These are phyloP conservation scores for Starmerella sp. DNA, from an alignment of 805 yeast species.

Conservation along the genomic window DNA sequence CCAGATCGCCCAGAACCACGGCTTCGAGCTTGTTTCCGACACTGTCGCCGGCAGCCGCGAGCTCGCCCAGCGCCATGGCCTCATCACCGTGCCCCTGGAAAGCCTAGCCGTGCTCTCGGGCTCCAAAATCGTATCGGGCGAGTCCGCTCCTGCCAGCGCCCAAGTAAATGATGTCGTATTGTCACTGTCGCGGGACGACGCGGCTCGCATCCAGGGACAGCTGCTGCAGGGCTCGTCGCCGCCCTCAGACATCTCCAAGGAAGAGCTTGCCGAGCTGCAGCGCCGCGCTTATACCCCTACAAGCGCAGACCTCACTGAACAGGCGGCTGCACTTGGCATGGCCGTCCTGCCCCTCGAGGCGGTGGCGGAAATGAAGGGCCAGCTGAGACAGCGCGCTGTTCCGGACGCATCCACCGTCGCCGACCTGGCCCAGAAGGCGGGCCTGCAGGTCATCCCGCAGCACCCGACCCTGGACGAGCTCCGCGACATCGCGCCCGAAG, in stretches of 20 bases:
- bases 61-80: conserved; percentile 17
- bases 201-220: not conserved
- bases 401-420: conserved; percentile 29
- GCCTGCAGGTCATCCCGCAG: conserved; percentile 13
- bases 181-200: conserved; percentile 1
- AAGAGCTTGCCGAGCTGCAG: not conserved
- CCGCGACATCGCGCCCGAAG: conserved; percentile 7
- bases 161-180: not conserved
- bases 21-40: not conserved
- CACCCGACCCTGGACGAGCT: conserved; percentile 16
- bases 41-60: conserved; percentile 6
- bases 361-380: conserved; percentile 8
- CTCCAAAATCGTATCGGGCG: not conserved
- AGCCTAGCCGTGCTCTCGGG: conserved; percentile 10
- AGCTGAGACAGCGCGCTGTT: conserved; percentile 18
- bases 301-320: conserved; percentile 9
- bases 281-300: not conserved
- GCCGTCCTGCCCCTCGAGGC: conserved; percentile 11
- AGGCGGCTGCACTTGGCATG: conserved; percentile 17
- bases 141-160: not conserved
- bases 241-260: not conserved
- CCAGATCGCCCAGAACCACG: not conserved
- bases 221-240: not conserved
- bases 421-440: conserved; percentile 12
- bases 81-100: conserved; percentile 15